Evolutionary conservation across 352 stramenopile species (phyloP), one percentile per base, ranked within the genome.

Genomic region (Globisporangium ultimum): DNA sequence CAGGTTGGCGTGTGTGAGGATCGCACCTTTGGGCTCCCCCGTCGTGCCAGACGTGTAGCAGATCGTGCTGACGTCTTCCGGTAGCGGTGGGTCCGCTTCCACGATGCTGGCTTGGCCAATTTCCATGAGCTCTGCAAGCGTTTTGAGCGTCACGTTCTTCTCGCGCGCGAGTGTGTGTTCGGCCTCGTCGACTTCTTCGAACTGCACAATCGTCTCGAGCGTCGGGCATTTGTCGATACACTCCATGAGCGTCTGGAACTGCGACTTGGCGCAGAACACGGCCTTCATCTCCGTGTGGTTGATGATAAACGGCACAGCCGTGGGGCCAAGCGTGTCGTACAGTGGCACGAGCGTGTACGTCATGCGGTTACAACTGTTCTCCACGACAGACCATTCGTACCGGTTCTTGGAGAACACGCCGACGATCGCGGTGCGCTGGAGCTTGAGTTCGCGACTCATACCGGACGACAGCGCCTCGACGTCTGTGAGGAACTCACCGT

Each of bases 61-160:
- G 55, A 98, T 91, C 18, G 95, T 98, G 18, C 85, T 84, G n/a
- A 99, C 62, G 68, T 98, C 95, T 0, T 67, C 74, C 1, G 76
- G 67, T 3, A 58, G 41, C 1, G 81, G 78, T 0, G 79, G 81
- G 41, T 88, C 76, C 2, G 70, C 73, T 0, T 68, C 49, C 46
- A 81, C 71, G 21, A 75, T 56, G 60, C 84, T 70, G 20, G 58
- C 68, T 57, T 80, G 74, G 34, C 74, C 74, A 2, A 55, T 46
- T 2, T 68, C 58, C 24, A 77, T 61, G 22, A 87, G 18, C 6
- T 87, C 64, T n/a, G 48, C 55, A 17, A 83, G 46, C 41, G 64
- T 80, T 60, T 77, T 72, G 40, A 85, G 58, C 45, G 61, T 58
- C 8, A 86, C 58, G 17, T 72, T 61, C 51, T 76, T 71, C 24